These are phyloP conservation scores for Serendipita sp. DNA, from an alignment of 768 basidiomycete species.

Conservation along the genomic window DNA sequence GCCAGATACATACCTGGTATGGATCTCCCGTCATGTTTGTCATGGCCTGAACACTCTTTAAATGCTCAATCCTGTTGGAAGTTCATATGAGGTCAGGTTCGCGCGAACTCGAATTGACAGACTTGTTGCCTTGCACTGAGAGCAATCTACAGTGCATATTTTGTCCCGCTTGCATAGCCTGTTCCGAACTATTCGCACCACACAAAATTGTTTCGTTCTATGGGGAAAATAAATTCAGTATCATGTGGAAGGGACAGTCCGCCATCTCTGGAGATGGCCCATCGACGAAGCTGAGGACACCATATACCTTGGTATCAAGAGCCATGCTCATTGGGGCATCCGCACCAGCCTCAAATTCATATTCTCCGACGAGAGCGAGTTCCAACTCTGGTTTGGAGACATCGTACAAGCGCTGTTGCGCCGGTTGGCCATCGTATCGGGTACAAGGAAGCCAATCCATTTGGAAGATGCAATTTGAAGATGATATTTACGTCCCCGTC, in stretches of 20 bases:
- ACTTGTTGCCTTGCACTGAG: conserved; percentile 43
- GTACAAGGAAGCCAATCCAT: not conserved
- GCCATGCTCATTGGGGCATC: conserved; percentile 98
- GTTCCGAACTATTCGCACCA: conserved; percentile 69
- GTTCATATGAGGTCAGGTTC: too few species aligned
- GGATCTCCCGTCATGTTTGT: conserved; percentile 46
- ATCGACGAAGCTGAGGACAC: not conserved
- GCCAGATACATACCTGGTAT: conserved; percentile 54
- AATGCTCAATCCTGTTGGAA: conserved; percentile 37
- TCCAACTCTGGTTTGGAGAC: conserved; percentile 33
- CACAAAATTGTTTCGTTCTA: conserved; percentile 41
- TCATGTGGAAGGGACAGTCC: conserved; percentile 4
- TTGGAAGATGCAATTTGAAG: too few species aligned
- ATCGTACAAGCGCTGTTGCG: conserved; percentile 48
- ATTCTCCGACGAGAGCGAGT: conserved; percentile 46
- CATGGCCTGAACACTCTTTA: conserved; percentile 47
- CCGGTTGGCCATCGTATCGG: not conserved
- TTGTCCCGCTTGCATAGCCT: conserved; percentile 42
- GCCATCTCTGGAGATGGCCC: conserved; percentile 1
- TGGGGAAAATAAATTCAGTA: too few species aligned
- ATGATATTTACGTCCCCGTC: too few species aligned
- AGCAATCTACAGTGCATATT: conserved; percentile 83
- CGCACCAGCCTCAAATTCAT: conserved; percentile 63
- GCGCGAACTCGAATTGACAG: conserved; percentile 15
- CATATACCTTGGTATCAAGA: conserved; percentile 39